Evolutionary conservation across 495 filamentous ascomycete genomes (phyloP), one percentile per base, ranked within the genome.

Genomic region (Amphirosellinia nigrospora): DNA sequence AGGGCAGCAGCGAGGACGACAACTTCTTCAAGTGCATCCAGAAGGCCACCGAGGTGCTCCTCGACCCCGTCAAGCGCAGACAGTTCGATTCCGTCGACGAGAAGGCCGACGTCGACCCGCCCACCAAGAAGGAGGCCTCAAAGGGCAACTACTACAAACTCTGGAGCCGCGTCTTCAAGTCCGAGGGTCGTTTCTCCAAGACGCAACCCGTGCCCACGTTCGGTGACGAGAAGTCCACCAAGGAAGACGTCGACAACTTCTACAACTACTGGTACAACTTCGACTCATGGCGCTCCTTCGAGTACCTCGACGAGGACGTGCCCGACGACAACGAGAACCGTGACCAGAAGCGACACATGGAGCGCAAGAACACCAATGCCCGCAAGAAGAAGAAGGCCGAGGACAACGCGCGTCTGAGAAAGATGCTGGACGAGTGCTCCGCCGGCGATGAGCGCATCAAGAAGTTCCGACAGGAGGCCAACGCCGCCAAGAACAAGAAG

Each of bases 181-280:
- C 93, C 41, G 96, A 99, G 84, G 91, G 83, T 16, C 93, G 96
- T 71, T 99, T 99, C 90, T 95, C 92, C 81, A 94, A 93, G 79
- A 86, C 77, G 62, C 91, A 96, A 76, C 94, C 94, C 30, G 96
- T 97, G 13, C 96, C 96, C 3, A 79, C 84, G 69, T 88, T 98
- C 43, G 91, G 96, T 64, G 88, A 95, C 79, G 94, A 96, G 52
- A 92, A 96, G 72, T 91, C 89, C 75, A 88, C 89, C 75, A 91
- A 93, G 79, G 92, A 96, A 77, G 91, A 95, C 1, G 95, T 99
- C 32, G 93, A 98, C 77, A 82, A 83, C 66, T 99, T 99, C 85
- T 99, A 99, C 87, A 97, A 98, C 86, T 99, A 98, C 87, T 99
- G 93, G 91, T 99, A 97, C 87, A 94, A 94, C 85, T 96, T 99